Percentiles rank a stretch among this genome's conserved stretches.
phyloP scores from a whole-genome alignment of 2,329 filamentous ascomycete genomes.

The Penicillium janthinellum region DNA sequence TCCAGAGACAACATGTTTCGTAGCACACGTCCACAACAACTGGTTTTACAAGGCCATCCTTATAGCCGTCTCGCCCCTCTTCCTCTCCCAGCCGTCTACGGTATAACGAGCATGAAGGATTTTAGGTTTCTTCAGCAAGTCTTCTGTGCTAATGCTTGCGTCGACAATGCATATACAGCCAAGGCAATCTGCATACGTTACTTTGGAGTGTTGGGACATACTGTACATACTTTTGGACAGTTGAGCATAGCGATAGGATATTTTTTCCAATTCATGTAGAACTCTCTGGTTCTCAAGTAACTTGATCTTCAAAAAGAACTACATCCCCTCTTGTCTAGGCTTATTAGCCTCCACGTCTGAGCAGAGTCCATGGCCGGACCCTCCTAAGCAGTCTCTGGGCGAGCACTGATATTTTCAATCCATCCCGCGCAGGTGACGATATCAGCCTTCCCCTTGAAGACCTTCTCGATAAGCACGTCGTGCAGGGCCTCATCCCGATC shows the following conservation, averaged over 20 bases:
- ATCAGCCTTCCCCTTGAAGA: slow-evolving; percentile 34
- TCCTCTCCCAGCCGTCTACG: not conserved
- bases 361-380: not conserved
- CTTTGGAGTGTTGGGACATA: not conserved
- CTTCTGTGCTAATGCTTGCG: not conserved
- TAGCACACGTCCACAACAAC: too few species aligned
- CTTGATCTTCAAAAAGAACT: too few species aligned
- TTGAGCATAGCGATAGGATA: not conserved
- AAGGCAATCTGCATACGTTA: not conserved
- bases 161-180: not conserved
- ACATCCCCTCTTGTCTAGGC: too few species aligned
- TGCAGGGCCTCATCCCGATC: slow-evolving; percentile 39
- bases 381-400: too few species aligned
- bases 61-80: not conserved
- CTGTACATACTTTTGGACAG: not conserved
- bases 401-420: slow-evolving; percentile 16
- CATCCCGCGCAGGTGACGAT: slow-evolving; percentile 34
- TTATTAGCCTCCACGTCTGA: not conserved
- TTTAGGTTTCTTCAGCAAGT: not conserved
- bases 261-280: too few species aligned
- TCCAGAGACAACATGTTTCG: too few species aligned
- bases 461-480: slow-evolving; percentile 35
- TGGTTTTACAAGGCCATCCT: not conserved
- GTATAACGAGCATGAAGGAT: not conserved
- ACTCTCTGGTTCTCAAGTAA: too few species aligned